Evolutionary conservation across 441 rosid genomes (phyloP).

Genomic region (Brassica hybrid): DNA sequence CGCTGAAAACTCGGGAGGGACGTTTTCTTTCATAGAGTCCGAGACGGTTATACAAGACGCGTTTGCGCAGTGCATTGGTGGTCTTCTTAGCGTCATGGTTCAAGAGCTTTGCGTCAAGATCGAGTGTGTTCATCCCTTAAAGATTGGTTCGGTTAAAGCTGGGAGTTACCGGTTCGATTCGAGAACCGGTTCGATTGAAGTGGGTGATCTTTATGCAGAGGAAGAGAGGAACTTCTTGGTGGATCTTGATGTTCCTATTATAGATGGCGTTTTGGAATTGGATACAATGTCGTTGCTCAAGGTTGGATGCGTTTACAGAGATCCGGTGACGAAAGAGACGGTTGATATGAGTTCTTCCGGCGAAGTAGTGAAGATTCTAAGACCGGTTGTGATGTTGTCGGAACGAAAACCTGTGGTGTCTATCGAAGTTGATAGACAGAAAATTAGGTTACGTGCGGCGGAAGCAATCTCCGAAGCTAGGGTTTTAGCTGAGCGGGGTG

Average conservation of each 20-base stretch:
- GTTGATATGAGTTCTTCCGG: slow-evolving; percentile 43
- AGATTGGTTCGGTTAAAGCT: slow-evolving; percentile 58
- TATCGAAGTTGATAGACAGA: slow-evolving; percentile 71
- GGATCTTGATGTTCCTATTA: slow-evolving; percentile 58
- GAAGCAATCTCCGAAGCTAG: slow-evolving; percentile 78
- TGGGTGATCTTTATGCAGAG: slow-evolving; percentile 78
- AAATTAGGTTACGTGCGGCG: slow-evolving; percentile 67
- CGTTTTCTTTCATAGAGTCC: slow-evolving; percentile 77
- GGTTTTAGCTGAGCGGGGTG: slow-evolving; percentile 60
- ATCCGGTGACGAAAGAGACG: slow-evolving; percentile 58
- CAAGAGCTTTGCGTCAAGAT: slow-evolving; percentile 62
- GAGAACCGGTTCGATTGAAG: slow-evolving; percentile 53
- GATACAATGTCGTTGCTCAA: slow-evolving; percentile 55
- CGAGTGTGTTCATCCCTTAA: slow-evolving; percentile 53
- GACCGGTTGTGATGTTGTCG: slow-evolving; percentile 43
- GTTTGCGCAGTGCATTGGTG: slow-evolving; percentile 85
- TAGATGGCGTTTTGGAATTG: slow-evolving; percentile 37
- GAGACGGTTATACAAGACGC: slow-evolving; percentile 82
- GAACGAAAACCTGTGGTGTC: slow-evolving; percentile 48
- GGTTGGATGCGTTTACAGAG: slow-evolving; percentile 54
- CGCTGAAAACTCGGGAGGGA: slow-evolving; percentile 68
- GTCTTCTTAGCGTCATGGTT: slow-evolving; percentile 74
- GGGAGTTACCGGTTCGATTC: slow-evolving; percentile 61
- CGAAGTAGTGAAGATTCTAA: slow-evolving; percentile 62
- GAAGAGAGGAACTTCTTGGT: slow-evolving; percentile 80